Evolutionary conservation across 2,329 filamentous ascomycete species (phyloP), one percentile per base, ranked within the genome.

Genomic region (Piedraia hortae): DNA sequence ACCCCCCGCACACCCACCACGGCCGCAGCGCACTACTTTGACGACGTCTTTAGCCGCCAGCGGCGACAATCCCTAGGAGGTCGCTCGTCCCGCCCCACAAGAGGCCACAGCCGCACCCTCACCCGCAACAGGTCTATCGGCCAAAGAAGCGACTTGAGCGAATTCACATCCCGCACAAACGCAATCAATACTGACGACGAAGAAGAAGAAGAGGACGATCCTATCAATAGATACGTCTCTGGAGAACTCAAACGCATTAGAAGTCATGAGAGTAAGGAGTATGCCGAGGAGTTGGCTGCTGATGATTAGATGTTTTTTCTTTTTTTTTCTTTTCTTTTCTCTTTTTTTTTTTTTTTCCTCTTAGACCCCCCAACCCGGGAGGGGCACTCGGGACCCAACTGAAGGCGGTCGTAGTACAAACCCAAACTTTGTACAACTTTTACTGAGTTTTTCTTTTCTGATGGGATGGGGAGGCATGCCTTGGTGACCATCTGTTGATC

Each of bases 11-110:
- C 78, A 3, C 80, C 82, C 2, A 65, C 69, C 2, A 62, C 64
- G 1, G 77, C 69, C 18, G 82, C 88, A 47, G 60, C 71, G 5
- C 80, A 91, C 44, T 93, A 93, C 54, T 93, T 93, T 41, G 82
- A 93, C 37, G 82, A 93, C 38, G 63, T 78, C 27, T 71, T 89
- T 44, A 57, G 58, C 23, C 61, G 67, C 16, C 49, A 59, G 30
- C 36, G 53, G 30, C 38, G 41, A 24, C 31, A 30, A 6, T 42
- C 39, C 3, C 30, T 42, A 8, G 42, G 44, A 34, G 68, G 75
- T 16, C 14, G 14, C 19, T 10, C 10, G n/a, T 77, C 25, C 78
- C 73, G 4, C 82, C 77, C 4, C 80, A 74, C 0, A 64, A n/a
- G n/a, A n/a, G 63, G 33, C 18, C 28, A 35, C 12, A 34, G 33